Evolutionary conservation across 352 stramenopile genomes (phyloP).

Genomic region (Phytophthora macrochlamydospora): DNA sequence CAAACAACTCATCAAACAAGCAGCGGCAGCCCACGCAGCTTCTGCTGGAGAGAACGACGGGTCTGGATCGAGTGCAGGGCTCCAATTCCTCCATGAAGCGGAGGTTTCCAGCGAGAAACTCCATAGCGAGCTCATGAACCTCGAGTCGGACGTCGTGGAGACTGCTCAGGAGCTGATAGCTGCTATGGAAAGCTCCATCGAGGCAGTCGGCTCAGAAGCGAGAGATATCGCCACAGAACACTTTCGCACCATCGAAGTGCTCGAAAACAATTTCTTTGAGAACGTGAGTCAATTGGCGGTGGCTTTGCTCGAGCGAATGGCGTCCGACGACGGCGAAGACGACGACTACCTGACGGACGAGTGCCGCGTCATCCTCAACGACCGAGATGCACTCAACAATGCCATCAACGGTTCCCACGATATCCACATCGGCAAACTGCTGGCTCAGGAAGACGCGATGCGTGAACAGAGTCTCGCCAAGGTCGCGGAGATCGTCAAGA

Average conservation of each 20-base stretch:
- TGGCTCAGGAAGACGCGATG: conserved; percentile 87
- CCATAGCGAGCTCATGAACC: conserved; percentile 87
- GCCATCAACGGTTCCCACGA: conserved; percentile 92
- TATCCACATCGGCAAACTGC: conserved; percentile 91
- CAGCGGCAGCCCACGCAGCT: conserved; percentile 23
- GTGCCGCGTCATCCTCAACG: conserved; percentile 80
- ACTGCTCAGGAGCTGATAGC: conserved; percentile 70
- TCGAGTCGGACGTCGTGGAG: conserved; percentile 88
- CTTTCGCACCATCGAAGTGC: conserved; percentile 90
- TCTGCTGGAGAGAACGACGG: conserved; percentile 38
- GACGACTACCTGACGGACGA: conserved; percentile 83
- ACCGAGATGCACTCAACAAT: conserved; percentile 84
- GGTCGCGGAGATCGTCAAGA: conserved; percentile 68
- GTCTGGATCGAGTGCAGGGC: conserved; percentile 35
- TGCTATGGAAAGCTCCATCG: conserved; percentile 67
- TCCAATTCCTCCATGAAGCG: conserved; percentile 85
- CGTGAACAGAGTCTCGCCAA: conserved; percentile 80
- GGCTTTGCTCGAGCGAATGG: conserved; percentile 76
- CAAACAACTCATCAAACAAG: conserved; percentile 80
- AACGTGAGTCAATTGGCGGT: conserved; percentile 83
- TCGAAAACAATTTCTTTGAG: conserved; percentile 93
- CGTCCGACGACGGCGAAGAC: conserved; percentile 77
- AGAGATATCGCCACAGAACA: conserved; percentile 77
- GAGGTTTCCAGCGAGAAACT: conserved; percentile 86
- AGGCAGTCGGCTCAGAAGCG: conserved; percentile 62